Evolutionary conservation across 805 yeast species (phyloP).

Genomic region (Wickerhamomyces silvicola): DNA sequence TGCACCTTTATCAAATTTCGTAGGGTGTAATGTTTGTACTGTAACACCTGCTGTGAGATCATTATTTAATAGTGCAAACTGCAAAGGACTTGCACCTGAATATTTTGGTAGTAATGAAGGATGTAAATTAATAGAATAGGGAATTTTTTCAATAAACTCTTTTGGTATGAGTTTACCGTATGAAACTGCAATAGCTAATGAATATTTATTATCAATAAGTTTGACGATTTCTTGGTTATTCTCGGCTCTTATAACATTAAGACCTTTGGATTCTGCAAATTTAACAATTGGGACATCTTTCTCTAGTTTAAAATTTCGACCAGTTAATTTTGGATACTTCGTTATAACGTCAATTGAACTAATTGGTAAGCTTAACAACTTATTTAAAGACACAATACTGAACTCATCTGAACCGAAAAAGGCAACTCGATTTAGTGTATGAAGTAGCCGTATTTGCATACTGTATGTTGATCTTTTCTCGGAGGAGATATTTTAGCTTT

Average conservation of each 20-base stretch:
- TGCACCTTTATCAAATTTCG: slow-evolving; percentile 74
- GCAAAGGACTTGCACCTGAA: slow-evolving; percentile 89
- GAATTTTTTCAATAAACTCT: slow-evolving; percentile 38
- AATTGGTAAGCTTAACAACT: slow-evolving; percentile 26
- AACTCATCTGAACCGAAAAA: slow-evolving; percentile 78
- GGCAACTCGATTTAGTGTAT: too few relatives aligned
- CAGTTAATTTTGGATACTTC: slow-evolving; percentile 55
- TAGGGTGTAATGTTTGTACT: slow-evolving; percentile 84
- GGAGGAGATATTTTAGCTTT: neutral
- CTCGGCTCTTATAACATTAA: slow-evolving; percentile 48
- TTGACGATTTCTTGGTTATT: slow-evolving; percentile 31
- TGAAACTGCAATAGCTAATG: slow-evolving; percentile 85
- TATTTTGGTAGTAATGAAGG: slow-evolving; percentile 82
- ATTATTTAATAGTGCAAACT: slow-evolving; percentile 61
- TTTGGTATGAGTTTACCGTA: slow-evolving; percentile 79
- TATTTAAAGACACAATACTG: slow-evolving; percentile 48
- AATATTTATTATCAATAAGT: slow-evolving; percentile 30
- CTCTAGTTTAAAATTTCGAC: slow-evolving; percentile 43
- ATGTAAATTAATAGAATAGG: slow-evolving; percentile 78
- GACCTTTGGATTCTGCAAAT: slow-evolving; percentile 27
- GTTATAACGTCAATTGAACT: slow-evolving; percentile 54
- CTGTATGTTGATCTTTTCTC: neutral
- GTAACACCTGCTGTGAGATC: slow-evolving; percentile 74
- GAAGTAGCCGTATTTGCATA: too few relatives aligned
- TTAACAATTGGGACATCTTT: slow-evolving; percentile 49